phyloP scores from a whole-genome alignment of 2,329 filamentous ascomycete genomes.

The Alternaria infectoria region DNA sequence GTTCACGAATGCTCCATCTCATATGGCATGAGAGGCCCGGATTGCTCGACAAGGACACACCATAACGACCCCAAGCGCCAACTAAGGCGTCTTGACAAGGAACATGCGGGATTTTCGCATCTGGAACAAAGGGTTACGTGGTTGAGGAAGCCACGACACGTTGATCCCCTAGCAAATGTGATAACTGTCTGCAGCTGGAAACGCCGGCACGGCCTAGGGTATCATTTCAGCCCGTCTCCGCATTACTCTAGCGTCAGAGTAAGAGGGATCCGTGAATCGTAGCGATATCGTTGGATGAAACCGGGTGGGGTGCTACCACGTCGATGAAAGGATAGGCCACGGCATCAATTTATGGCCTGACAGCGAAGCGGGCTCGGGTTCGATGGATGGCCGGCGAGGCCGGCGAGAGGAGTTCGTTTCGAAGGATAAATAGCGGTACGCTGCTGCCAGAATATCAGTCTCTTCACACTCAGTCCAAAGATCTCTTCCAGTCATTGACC shows the following conservation, averaged over 20 bases:
- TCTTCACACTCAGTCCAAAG: constrained; percentile 38
- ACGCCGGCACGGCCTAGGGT: constrained; percentile 52
- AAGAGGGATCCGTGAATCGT: constrained; percentile 53
- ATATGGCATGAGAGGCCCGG: constrained; percentile 39
- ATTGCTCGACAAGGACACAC: constrained; percentile 33
- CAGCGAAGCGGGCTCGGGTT: constrained; percentile 37
- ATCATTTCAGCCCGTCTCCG: constrained; percentile 52
- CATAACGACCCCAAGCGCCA: constrained; percentile 28
- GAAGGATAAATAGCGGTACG: constrained; percentile 51
- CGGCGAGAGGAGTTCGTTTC: constrained; percentile 30
- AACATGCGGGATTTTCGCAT: constrained; percentile 48
- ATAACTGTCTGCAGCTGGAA: constrained; percentile 52
- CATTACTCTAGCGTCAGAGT: constrained; percentile 52
- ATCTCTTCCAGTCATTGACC: constrained; percentile 38
- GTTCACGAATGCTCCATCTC: constrained; percentile 46
- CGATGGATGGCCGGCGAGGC: constrained; percentile 32
- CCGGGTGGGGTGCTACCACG: constrained; percentile 51
- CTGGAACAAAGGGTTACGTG: constrained; percentile 50
- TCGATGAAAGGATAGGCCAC: constrained; percentile 48
- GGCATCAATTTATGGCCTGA: constrained; percentile 46
- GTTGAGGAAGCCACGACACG: constrained; percentile 53
- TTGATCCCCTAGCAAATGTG: constrained; percentile 50
- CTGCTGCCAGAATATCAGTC: constrained; percentile 28
- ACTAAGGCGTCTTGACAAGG: constrained; percentile 47
- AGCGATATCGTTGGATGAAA: constrained; percentile 53